These are phyloP conservation scores for Cryptosporidium felis DNA, from an alignment of 169 alveolate genomes.

Conservation along the genomic window DNA sequence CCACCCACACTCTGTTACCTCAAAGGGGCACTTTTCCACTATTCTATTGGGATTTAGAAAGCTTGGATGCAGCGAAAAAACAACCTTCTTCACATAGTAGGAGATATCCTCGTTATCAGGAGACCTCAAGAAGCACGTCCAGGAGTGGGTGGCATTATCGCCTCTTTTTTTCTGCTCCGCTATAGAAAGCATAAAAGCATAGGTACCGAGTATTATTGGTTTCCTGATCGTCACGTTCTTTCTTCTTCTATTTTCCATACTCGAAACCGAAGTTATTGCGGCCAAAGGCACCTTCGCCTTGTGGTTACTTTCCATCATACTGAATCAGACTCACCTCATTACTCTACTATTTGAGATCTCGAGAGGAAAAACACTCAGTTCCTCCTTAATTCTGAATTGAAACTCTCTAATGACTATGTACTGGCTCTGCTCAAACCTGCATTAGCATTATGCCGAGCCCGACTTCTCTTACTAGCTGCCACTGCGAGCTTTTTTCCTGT, in stretches of 20 bases:
- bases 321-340: no score
- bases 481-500: no score
- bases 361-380: no score
- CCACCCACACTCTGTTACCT: constrained; percentile 90
- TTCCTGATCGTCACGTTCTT: constrained; percentile 76
- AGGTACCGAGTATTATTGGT: constrained; percentile 78
- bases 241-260: constrained; percentile 70
- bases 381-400: no score
- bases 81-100: constrained; percentile 87
- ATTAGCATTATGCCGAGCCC: no score
- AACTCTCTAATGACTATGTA: no score
- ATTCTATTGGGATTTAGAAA: constrained; percentile 88
- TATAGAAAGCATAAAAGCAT: constrained; percentile 76
- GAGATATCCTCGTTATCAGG: constrained; percentile 89
- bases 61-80: constrained; percentile 90
- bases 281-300: neutral
- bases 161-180: constrained; percentile 87
- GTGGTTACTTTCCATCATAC: constrained; percentile 1
- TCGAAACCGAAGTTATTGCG: constrained; percentile 11
- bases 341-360: no score
- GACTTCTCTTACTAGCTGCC: no score
- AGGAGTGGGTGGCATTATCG: constrained; percentile 89
- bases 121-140: constrained; percentile 92
- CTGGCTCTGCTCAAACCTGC: no score
- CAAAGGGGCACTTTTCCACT: constrained; percentile 86